Percentiles rank a stretch among this genome's conserved stretches.
phyloP scores from a whole-genome alignment of 2,329 filamentous ascomycete genomes.

The Metarhizium brunneum region DNA sequence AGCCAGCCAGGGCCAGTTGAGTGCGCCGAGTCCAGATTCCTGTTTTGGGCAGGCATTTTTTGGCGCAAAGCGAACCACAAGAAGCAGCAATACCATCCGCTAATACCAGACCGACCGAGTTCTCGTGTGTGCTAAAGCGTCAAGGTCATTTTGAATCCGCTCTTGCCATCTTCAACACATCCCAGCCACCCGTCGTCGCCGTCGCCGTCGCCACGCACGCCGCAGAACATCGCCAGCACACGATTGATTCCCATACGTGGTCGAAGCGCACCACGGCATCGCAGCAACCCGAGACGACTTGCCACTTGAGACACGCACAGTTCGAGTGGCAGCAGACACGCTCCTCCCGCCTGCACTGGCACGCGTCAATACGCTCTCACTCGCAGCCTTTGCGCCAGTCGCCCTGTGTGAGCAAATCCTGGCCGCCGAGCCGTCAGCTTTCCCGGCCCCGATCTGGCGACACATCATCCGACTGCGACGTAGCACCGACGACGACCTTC shows the following conservation, averaged over 20 bases:
- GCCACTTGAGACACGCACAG: constrained; percentile 2
- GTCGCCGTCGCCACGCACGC: neutral
- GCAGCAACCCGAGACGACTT: neutral
- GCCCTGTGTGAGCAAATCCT: neutral
- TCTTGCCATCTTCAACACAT: neutral
- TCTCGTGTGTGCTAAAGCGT: neutral
- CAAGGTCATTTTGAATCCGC: neutral
- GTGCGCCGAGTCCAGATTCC: no score
- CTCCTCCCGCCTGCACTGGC: neutral
- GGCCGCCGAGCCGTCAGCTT: neutral
- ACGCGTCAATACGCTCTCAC: neutral
- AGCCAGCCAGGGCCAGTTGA: no score
- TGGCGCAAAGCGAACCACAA: no score
- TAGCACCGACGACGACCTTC: neutral
- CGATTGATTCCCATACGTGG: neutral
- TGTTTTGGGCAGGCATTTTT: no score
- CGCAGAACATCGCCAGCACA: no score
- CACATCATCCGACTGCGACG: neutral
- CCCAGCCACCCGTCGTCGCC: neutral
- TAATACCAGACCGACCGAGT: no score
- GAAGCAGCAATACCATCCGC: no score
- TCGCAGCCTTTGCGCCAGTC: neutral
- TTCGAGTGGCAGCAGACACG: neutral
- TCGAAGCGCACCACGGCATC: neutral
- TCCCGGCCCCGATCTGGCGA: neutral